A percentile compares a stretch with the other conserved stretches of the same genome.
Conservation (phyloP, 139 green algal genomes). For the Chlorella ohadii region DNA sequence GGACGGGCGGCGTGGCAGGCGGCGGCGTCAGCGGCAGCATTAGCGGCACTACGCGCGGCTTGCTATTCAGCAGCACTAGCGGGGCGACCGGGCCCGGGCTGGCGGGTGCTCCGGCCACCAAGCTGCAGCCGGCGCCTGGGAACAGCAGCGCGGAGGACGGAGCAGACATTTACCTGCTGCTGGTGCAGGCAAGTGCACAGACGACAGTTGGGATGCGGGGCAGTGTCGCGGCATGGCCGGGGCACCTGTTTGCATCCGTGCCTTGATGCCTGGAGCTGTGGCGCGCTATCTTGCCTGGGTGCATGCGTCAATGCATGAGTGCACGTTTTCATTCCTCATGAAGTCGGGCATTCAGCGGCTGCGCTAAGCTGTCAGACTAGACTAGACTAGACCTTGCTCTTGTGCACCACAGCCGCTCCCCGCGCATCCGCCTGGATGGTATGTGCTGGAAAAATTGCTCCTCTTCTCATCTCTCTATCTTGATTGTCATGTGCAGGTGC, state of each 20-base stretch:
- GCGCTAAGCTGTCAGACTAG: too few species aligned
- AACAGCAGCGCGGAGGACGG: neutral
- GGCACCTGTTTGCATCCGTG: too few species aligned
- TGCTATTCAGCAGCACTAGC: slow-evolving; percentile 7
- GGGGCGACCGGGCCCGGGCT: neutral
- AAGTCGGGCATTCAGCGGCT: too few species aligned
- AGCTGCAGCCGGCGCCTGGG: neutral
- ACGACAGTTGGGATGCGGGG: neutral
- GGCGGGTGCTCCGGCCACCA: neutral
- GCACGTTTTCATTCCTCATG: too few species aligned
- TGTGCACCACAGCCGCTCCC: too few species aligned
- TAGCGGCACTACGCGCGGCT: neutral
- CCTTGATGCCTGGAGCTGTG: too few species aligned
- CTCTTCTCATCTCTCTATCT: neutral
- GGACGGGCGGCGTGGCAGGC: neutral
- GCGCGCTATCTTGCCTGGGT: too few species aligned
- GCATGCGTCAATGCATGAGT: neutral
- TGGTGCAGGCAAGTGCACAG: slow-evolving; percentile 48
- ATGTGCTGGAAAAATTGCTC: too few species aligned
- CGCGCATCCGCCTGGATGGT: too few species aligned
- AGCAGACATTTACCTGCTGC: slow-evolving; percentile 51
- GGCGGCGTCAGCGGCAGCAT: neutral
- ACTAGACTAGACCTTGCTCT: too few species aligned
- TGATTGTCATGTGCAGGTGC: neutral
- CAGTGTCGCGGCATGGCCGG: too few species aligned